Evolutionary conservation across 495 filamentous ascomycete species (phyloP), one percentile per base, ranked within the genome.

Genomic region (Friedmanniomyces simplex): DNA sequence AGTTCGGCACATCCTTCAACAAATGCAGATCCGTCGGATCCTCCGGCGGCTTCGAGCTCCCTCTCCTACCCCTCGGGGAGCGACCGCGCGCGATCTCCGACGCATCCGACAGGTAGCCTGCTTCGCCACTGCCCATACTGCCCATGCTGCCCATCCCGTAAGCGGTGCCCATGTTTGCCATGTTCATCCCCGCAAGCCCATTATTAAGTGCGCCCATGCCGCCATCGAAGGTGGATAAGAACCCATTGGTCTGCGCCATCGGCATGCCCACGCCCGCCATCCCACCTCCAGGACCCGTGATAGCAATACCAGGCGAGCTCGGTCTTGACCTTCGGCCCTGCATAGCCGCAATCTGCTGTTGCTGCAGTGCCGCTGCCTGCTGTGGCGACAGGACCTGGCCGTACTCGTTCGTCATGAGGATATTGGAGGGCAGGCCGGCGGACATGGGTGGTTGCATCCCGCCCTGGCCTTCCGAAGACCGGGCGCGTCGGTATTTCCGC

Each of bases 11-110:
- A 68, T 98, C 93, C 75, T 94, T 88, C 69, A 98, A 76, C 61
- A 98, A 81, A 45, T 76, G 81, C 11, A 87, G 85, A 69, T 98
- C 94, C 13, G 91, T 96, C 11, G 93, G 93, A 67, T 98, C 93
- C 75, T 98, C 93, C 41, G 93, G 93, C 32, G 93, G 93, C 79
- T 96, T 96, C 42, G 89, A 95, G 73, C 85, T 96, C 61, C 94
- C 93, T 65, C 93, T 81, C 53, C 91, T 82, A 67, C 93, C 93
- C 65, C 93, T 83, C 54, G 93, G 94, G 54, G 91, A 96, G 43
- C 93, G 83, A 49, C 94, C 94, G 50, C 93, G 87, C 41, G 80
- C 78, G 69, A 93, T 84, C 61, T 94, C 91, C 12, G 89, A 91
- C 65, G 95, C 89, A 69, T 98, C 93, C 21, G 91, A 96, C 42